Evolutionary conservation across 768 basidiomycete genomes (phyloP).

Genomic region (Trametes maxima): DNA sequence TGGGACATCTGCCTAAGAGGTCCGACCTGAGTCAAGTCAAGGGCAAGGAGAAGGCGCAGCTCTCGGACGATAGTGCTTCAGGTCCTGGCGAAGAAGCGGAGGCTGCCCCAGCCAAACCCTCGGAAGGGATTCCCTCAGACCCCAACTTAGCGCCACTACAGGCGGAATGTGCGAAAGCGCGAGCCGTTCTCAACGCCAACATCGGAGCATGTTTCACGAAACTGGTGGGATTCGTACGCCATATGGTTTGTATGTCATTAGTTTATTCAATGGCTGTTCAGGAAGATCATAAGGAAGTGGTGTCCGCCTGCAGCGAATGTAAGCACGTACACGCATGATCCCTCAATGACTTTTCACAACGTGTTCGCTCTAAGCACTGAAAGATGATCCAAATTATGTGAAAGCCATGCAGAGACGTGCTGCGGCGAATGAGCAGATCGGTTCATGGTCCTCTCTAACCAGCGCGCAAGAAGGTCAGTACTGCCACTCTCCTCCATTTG

Average conservation of each 20-base stretch:
- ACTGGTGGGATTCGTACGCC: constrained; percentile 49
- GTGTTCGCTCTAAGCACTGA: constrained; percentile 59
- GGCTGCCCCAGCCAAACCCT: constrained; percentile 22
- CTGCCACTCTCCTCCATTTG: background rate
- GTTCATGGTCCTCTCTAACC: constrained; percentile 81
- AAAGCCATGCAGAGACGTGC: constrained; percentile 93
- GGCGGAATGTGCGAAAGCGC: constrained; percentile 52
- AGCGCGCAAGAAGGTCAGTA: constrained; percentile 80
- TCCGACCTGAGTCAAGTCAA: constrained; percentile 4
- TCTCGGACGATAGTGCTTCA: constrained; percentile 19
- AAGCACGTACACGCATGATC: constrained; percentile 1
- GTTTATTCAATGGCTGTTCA: constrained; percentile 31
- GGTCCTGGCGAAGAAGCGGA: constrained; percentile 15
- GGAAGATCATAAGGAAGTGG: constrained; percentile 80
- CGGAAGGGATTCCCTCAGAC: constrained; percentile 25
- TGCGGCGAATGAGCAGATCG: constrained; percentile 75
- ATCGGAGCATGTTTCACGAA: constrained; percentile 85
- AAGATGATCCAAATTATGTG: constrained; percentile 80
- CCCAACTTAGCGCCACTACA: constrained; percentile 37
- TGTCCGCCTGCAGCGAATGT: constrained; percentile 82
- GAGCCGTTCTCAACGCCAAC: constrained; percentile 83
- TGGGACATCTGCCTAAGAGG: constrained; percentile 65
- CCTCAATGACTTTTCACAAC: background rate
- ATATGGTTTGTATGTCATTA: background rate
- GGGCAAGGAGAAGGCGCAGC: constrained; percentile 23